Base-by-base conservation (phyloP, 208 protist genomes). In the Trypanosoma lewisi region DNA sequence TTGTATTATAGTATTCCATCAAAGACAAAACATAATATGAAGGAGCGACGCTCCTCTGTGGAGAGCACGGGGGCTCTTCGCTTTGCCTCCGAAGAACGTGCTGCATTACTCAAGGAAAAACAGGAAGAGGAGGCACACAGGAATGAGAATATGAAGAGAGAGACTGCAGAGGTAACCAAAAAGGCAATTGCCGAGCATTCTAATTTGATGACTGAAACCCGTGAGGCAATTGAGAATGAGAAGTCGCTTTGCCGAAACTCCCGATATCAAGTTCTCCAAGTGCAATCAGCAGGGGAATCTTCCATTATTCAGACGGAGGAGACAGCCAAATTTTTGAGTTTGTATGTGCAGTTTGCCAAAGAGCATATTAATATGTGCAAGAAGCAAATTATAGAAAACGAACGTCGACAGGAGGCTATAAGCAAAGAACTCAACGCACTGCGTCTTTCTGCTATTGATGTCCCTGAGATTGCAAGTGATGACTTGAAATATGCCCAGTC, bases 401-500 rank as follows among this genome's bases (percentile, higher is more conserved):
- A 70, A 17, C 19, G 42, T n/a, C 34, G 28, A 31, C 60, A 83
- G 17, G 81, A 90, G 63, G 45, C 67, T 2, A 51, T 90, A 39
- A 80, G 77, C 27, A 61, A 73, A 36, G 64, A 89, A 54, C 58
- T 93, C 49, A 82, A 85, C 62, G 54, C 50, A 41, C 62, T 75
- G 53, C 63, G 70, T 21, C 56, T 82, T 17, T 52, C 70, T 28
- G 39, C 61, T 2, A 39, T 53, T 14, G 79, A 81, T 58, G 63
- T 70, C 1, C 59, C 84, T 0, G 78, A 87, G 69, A 67, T 63
- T 27, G 27, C 71, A 28, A 75, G 76, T 19, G 77, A 80, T 36
- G 75, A 89, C 63, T 60, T 51, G 31, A 39, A 41, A 16, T 94
- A 94, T 69, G 82, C 82, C 16, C 63, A 80, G 11, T 53, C 83